Evolutionary conservation across 805 yeast species (phyloP).

Genomic region (Spathaspora passalidarum): DNA sequence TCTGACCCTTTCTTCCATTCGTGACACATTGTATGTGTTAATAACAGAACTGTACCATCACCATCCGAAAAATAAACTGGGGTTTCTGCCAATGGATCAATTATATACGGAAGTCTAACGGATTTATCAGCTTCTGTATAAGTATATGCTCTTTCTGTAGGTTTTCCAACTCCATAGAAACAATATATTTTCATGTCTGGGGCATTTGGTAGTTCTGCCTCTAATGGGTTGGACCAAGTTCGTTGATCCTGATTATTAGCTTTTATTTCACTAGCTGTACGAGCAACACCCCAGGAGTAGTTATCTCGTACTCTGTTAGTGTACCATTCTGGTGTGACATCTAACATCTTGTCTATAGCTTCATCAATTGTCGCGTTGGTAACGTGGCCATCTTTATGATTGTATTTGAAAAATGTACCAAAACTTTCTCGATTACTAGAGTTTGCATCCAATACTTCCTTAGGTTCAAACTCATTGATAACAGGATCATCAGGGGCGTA

Average conservation of each 20-base stretch:
- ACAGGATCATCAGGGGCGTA: conserved; percentile 70
- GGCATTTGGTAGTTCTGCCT: conserved; percentile 87
- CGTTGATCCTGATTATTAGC: conserved; percentile 66
- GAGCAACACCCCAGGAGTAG: conserved; percentile 78
- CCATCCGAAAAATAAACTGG: conserved; percentile 88
- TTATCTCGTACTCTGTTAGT: conserved; percentile 58
- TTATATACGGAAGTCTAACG: conserved; percentile 60
- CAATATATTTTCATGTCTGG: conserved; percentile 88
- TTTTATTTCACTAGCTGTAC: conserved; percentile 52
- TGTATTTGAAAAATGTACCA: conserved; percentile 74
- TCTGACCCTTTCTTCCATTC: conserved; percentile 70
- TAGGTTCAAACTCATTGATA: conserved; percentile 9
- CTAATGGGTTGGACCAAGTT: conserved; percentile 94
- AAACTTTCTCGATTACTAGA: conserved; percentile 35
- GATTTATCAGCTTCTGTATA: conserved; percentile 63
- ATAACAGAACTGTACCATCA: conserved; percentile 89
- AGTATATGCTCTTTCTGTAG: conserved; percentile 90
- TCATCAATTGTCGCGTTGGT: conserved; percentile 60
- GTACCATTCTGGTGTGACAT: conserved; percentile 77
- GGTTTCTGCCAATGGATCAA: conserved; percentile 57
- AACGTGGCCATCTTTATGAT: conserved; percentile 26
- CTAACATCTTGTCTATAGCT: conserved; percentile 63
- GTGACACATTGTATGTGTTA: conserved; percentile 89
- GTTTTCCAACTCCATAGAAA: conserved; percentile 94
- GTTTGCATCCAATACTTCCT: conserved; percentile 13